phyloP scores from a whole-genome alignment of 2,329 filamentous ascomycete genomes.

The Metarhizium rileyi region DNA sequence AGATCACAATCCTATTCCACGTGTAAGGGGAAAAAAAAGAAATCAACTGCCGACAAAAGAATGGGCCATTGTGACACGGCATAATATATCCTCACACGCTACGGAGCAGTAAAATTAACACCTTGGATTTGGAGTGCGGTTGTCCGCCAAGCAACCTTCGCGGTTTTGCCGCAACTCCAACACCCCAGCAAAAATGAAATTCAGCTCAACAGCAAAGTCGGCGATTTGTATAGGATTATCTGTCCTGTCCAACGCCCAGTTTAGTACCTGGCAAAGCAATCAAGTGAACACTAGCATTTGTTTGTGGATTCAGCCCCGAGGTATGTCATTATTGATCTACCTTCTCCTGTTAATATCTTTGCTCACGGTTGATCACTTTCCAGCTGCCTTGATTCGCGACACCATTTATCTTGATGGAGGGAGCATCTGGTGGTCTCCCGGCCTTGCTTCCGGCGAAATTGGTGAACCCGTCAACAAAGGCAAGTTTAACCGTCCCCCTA shows the following conservation, averaged over 20 bases:
- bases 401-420: constrained; percentile 59
- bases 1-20: neutral
- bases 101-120: neutral
- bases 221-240: constrained; percentile 11
- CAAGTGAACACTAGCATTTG: constrained; percentile 53
- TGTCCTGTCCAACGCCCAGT: constrained; percentile 25
- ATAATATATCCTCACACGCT: neutral
- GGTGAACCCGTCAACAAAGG: constrained; percentile 25
- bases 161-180: neutral
- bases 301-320: constrained; percentile 40
- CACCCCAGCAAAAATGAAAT: constrained; percentile 12
- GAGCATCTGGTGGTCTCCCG: constrained; percentile 40
- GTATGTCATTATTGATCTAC: constrained; percentile 15
- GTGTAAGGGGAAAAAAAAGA: neutral
- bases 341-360: neutral
- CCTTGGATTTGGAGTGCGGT: neutral
- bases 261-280: constrained; percentile 34
- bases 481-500: constrained; percentile 21
- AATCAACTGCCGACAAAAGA: neutral
- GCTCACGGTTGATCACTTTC: neutral
- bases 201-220: constrained; percentile 7
- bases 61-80: neutral
- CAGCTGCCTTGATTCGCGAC: constrained; percentile 50
- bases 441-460: constrained; percentile 33
- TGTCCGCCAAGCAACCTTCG: neutral